Base-by-base conservation (phyloP, 495 filamentous ascomycete genomes). In the Penicillium diatomitis region DNA sequence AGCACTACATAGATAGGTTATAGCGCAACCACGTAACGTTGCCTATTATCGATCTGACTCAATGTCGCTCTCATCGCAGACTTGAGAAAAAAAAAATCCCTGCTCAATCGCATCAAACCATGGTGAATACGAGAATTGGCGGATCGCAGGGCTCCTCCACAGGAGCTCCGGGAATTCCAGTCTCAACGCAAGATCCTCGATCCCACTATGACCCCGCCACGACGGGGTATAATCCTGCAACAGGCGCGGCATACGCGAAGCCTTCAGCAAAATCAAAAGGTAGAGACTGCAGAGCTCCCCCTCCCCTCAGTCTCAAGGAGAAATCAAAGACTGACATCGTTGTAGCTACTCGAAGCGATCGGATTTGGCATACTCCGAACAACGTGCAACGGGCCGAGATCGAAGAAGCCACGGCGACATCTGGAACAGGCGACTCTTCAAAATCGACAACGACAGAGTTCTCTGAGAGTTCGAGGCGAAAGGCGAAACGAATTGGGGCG, bases 131-230 rank as follows among this genome's bases (percentile, higher is more conserved):
- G 8, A 10, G 31, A 20, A 7, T 27, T 34, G 44, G 44, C 35
- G 40, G 52, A 4, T 50, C 51, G 6, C 47, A 52, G 0, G 66
- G 56, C 7, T 64, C 66, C 1, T 69, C 66, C 10, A 67, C 64
- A 7, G 66, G 66, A 0, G 53, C 63, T 3, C 55, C 62, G 3
- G 64, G 62, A 6, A 37, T 49, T 6, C 62, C 64, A 3, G 47
- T 56, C 0, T 47, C 46, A 7, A 11, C 48, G 2, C 37, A 40
- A 7, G 63, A 64, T 39, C 27, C 48, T 4, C 58, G 51, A 41
- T 46, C 56, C 0, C 39, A 55, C 6, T 66, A 66, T 38, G 45
- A 66, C n/a, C 58, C 55, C 12, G 8, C 43, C 5, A 52, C 49
- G 0, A 55, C 50, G 3, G 55, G 55, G 1, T 60, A 53, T 40